Percentiles rank a stretch among this genome's conserved stretches.
These are phyloP conservation scores for Cornus florida DNA, from an alignment of 148 eudicot genomes.

Conservation along the genomic window DNA sequence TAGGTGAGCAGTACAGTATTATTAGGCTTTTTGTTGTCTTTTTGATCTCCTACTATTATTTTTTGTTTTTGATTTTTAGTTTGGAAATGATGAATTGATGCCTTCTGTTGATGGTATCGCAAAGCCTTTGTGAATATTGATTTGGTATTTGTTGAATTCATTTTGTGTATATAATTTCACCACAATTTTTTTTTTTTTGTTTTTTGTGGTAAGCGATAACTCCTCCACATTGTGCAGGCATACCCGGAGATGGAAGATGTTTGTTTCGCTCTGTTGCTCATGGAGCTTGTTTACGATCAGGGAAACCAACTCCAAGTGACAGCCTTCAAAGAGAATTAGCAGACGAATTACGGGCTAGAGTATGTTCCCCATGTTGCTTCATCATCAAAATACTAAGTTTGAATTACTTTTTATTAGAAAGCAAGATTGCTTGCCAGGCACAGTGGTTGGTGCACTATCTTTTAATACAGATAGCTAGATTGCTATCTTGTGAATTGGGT, in stretches of 20 bases:
- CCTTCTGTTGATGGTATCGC: neutral
- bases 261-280: slow-evolving; percentile 96
- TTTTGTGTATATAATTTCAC: neutral
- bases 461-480: neutral
- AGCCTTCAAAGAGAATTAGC: slow-evolving; percentile 78
- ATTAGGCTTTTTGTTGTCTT: neutral
- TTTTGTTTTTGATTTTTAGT: neutral
- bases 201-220: neutral
- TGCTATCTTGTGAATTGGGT: neutral
- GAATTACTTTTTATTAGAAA: neutral
- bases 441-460: neutral
- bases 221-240: slow-evolving; percentile 48
- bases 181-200: neutral
- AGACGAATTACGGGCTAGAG: slow-evolving; percentile 81
- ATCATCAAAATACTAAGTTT: neutral
- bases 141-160: neutral
- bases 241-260: slow-evolving; percentile 99
- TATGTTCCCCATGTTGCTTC: slow-evolving; percentile 25
- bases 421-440: neutral
- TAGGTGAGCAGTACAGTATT: slow-evolving; percentile 43
- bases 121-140: neutral
- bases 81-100: neutral
- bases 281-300: slow-evolving; percentile 82
- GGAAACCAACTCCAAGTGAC: slow-evolving; percentile 79
- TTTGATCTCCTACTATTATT: neutral